Conservation (phyloP, 1,139 yeast genomes). For the Yamadazyma dushanensis region DNA sequence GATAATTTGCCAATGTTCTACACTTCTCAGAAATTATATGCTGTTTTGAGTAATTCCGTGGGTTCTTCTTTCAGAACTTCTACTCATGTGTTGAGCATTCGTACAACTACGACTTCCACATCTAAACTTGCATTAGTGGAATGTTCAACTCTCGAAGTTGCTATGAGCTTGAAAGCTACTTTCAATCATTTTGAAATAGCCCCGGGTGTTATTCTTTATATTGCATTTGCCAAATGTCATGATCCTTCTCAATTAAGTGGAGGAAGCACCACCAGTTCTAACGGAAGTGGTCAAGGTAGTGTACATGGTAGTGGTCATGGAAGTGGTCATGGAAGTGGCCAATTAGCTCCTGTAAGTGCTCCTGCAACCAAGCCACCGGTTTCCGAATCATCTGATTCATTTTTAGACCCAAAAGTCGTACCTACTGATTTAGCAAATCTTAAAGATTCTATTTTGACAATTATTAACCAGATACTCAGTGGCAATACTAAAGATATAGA, state of each 20-base stretch:
- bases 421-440: conserved; percentile 30
- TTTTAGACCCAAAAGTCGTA: conserved; percentile 12
- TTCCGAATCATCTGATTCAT: not conserved
- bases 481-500: conserved; percentile 23
- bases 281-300: not conserved
- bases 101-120: conserved; percentile 47
- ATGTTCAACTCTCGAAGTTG: conserved; percentile 68
- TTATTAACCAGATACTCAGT: conserved; percentile 22
- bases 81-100: conserved; percentile 42
- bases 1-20: conserved; percentile 67
- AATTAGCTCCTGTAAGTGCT: not conserved
- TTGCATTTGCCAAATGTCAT: conserved; percentile 66
- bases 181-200: conserved; percentile 81
- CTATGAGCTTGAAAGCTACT: conserved; percentile 73
- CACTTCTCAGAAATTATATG: conserved; percentile 36
- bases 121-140: conserved; percentile 65
- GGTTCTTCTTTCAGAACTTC: conserved; percentile 23
- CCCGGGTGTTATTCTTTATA: conserved; percentile 66
- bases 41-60: conserved; percentile 31
- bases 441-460: conserved; percentile 23
- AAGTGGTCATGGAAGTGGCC: not conserved
- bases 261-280: conserved; percentile 1
- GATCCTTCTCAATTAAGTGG: conserved; percentile 15
- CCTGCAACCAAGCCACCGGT: not conserved
- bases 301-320: conserved; percentile 1